phyloP scores from a whole-genome alignment of 257 asterid genomes.

The Nicotiana paniculata region DNA sequence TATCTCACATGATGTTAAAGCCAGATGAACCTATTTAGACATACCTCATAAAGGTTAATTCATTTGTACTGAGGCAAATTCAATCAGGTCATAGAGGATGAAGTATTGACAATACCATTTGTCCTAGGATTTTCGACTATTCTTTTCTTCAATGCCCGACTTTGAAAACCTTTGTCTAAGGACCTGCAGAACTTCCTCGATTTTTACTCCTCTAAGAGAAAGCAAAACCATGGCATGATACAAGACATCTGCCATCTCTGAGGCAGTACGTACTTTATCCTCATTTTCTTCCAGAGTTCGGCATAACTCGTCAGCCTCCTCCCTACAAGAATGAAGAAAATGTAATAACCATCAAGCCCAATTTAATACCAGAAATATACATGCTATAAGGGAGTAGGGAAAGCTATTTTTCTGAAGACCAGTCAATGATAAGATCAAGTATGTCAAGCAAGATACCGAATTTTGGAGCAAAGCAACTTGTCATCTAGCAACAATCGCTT shows the following conservation, averaged over 20 bases:
- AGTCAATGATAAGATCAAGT: not conserved
- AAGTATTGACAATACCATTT: not conserved
- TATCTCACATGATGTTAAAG: not conserved
- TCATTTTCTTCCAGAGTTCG: slow-evolving; percentile 71
- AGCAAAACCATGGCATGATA: slow-evolving; percentile 80
- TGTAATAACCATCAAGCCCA: not conserved
- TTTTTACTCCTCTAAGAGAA: slow-evolving; percentile 50
- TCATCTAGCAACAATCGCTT: slow-evolving; percentile 59
- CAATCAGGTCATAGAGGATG: not conserved
- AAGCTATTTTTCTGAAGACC: not conserved
- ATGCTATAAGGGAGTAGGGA: not conserved
- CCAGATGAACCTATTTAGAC: not conserved
- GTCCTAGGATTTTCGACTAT: slow-evolving; percentile 40
- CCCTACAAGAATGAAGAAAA: slow-evolving; percentile 32
- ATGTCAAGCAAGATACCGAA: slow-evolving; percentile 35
- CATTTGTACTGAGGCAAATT: not conserved
- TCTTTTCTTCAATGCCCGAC: slow-evolving; percentile 84
- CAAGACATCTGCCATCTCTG: slow-evolving; percentile 81
- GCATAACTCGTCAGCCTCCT: slow-evolving; percentile 89
- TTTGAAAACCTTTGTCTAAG: slow-evolving; percentile 64
- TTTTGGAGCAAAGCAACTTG: slow-evolving; percentile 63
- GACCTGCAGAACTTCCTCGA: slow-evolving; percentile 68
- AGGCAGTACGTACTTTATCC: slow-evolving; percentile 53
- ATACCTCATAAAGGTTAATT: not conserved
- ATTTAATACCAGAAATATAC: not conserved